phyloP scores from a whole-genome alignment of 73 alveolate genomes.

The Halteria grandinella region DNA sequence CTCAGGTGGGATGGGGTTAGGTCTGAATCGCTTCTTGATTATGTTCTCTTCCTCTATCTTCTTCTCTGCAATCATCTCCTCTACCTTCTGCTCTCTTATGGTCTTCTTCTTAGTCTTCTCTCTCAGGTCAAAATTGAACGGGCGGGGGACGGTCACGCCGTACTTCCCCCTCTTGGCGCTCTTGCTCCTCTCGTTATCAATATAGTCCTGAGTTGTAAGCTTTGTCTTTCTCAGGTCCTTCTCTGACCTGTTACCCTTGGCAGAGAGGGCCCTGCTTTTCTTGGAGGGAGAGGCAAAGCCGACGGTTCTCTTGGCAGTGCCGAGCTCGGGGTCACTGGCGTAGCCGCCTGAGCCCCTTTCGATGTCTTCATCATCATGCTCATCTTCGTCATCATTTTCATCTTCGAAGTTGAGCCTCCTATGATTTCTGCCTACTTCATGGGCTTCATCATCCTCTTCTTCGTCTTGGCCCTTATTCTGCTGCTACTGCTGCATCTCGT shows the following conservation, averaged over 20 bases:
- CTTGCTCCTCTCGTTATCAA: constrained; percentile 14
- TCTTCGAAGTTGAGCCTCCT: not conserved
- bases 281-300: not conserved
- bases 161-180: constrained; percentile 58
- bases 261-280: constrained; percentile 9
- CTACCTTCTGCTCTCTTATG: constrained; percentile 75
- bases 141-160: constrained; percentile 83
- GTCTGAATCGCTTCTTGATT: constrained; percentile 61
- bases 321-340: constrained; percentile 30
- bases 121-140: constrained; percentile 81
- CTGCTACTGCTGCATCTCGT: not conserved
- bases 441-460: not conserved
- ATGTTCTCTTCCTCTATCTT: constrained; percentile 64
- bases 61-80: constrained; percentile 77
- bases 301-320: constrained; percentile 23
- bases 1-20: constrained; percentile 78
- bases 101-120: constrained; percentile 70
- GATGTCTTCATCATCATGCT: not conserved
- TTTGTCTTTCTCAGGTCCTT: constrained; percentile 41
- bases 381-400: constrained; percentile 23
- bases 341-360: constrained; percentile 12
- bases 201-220: constrained; percentile 57
- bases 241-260: constrained; percentile 10
- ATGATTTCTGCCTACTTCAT: not conserved
- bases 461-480: not conserved